Evolutionary conservation across 1,284 basidiomycete genomes (phyloP), one percentile per base, ranked within the genome.

Genomic region (Trichosporon sp.): DNA sequence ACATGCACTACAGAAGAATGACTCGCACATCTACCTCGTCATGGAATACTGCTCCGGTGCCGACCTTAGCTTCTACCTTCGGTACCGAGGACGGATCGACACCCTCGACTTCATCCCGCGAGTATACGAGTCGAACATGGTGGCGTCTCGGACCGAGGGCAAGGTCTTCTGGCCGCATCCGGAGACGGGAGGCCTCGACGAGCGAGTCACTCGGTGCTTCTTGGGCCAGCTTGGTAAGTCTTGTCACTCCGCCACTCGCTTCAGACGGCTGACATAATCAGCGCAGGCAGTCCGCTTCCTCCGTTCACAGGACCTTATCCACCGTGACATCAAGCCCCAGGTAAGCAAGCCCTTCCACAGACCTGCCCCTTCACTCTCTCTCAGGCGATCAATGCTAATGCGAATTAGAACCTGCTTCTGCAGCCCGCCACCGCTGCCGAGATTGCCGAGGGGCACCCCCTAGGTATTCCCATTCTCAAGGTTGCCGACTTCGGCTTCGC

Each of bases 401-500:
- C 52, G 14, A 16, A 8, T 1, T 71, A 95, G 88, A 97, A 98
- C 78, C 84, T 99, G 0, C 86, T 98, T 0, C 83, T 98, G 6
- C 92, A 89, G 67, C 92, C 94, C 0, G 87, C 95, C 0, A 85
- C 89, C 0, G 84, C 86, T 0, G 86, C 88, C 57, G 92, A 95
- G 71, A 82, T 93, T 11, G 86, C 86, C 0, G 85, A 88, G 58
- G 94, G 95, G 1, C 93, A 98, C 78, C 93, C 94, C 0, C 79
- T 89, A 1, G 94, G 95, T 14, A 90, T 96, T 0, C 94, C 94
- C 0, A 86, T 96, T n/a, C 86, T 97, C 70, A 95, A 96, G 80
- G 88, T 97, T 4, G 96, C 95, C 25, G 95, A 99, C 80, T 99
- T 99, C 78, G 95, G 95, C 0, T 99, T 99, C 73, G 96, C 96